These are phyloP conservation scores for Phytophthora constricta DNA, from an alignment of 352 stramenopile species.

Conservation along the genomic window DNA sequence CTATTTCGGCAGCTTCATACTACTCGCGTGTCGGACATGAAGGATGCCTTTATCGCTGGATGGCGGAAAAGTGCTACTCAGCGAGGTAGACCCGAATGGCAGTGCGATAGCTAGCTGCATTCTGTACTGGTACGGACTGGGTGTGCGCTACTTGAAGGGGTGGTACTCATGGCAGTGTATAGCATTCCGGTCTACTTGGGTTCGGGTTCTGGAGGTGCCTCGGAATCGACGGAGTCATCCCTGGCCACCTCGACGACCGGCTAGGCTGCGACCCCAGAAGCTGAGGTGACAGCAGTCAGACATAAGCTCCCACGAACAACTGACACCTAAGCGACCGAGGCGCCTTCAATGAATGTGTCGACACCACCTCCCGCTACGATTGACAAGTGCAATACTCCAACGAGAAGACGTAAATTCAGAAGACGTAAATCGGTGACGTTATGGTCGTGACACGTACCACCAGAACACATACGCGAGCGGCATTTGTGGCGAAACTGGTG, in stretches of 20 bases:
- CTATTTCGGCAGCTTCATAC: too few relatives aligned
- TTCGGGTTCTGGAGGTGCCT: not conserved
- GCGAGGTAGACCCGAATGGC: too few relatives aligned
- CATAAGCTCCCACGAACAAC: constrained; percentile 1
- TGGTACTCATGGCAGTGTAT: constrained; percentile 57
- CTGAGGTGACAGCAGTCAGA: constrained; percentile 3
- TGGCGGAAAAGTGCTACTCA: too few relatives aligned
- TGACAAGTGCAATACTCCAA: constrained; percentile 25
- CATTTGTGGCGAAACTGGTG: too few relatives aligned
- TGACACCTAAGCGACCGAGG: constrained; percentile 4
- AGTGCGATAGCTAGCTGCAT: constrained; percentile 42
- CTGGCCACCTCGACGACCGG: constrained; percentile 17
- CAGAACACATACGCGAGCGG: not conserved
- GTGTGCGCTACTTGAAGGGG: constrained; percentile 36
- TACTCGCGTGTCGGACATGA: too few relatives aligned
- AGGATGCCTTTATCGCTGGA: too few relatives aligned
- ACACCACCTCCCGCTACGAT: constrained; percentile 5
- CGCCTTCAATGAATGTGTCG: constrained; percentile 13
- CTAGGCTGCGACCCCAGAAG: constrained; percentile 14
- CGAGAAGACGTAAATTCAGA: too few relatives aligned
- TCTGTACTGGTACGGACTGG: constrained; percentile 50
- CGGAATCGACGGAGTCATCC: constrained; percentile 6
- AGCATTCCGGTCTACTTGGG: constrained; percentile 39
- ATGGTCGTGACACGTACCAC: constrained; percentile 1
- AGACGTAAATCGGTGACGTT: too few relatives aligned